phyloP scores from a whole-genome alignment of 2,329 filamentous ascomycete genomes.

The Talaromyces piceae region DNA sequence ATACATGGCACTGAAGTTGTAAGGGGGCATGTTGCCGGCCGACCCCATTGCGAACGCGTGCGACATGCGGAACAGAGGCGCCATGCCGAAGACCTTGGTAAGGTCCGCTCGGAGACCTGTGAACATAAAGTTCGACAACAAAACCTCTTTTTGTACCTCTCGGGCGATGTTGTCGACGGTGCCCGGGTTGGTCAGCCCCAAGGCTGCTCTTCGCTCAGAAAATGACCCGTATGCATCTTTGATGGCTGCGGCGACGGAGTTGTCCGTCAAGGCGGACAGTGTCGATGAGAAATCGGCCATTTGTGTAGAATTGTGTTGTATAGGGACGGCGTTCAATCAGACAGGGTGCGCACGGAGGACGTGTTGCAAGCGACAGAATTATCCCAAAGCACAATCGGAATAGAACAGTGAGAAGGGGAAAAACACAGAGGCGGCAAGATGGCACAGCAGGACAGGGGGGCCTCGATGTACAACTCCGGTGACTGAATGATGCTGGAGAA shows the following conservation, averaged over 20 bases:
- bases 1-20: slow-evolving; percentile 89
- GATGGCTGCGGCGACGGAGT: slow-evolving; percentile 62
- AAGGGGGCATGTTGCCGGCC: slow-evolving; percentile 76
- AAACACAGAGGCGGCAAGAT: neutral
- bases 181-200: slow-evolving; percentile 87
- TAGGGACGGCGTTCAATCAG: neutral
- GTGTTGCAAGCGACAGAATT: neutral
- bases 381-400: neutral
- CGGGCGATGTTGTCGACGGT: slow-evolving; percentile 81
- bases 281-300: slow-evolving; percentile 41
- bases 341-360: neutral
- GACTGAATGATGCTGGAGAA: slow-evolving; percentile 3
- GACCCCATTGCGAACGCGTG: slow-evolving; percentile 92
- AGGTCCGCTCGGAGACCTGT: slow-evolving; percentile 90
- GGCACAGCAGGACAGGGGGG: neutral
- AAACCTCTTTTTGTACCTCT: slow-evolving; percentile 93
- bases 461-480: slow-evolving; percentile 4
- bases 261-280: slow-evolving; percentile 63
- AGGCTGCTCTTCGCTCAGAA: slow-evolving; percentile 74
- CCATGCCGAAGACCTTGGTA: slow-evolving; percentile 91
- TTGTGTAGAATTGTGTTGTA: slow-evolving; percentile 10
- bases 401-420: neutral
- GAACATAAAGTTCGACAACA: slow-evolving; percentile 96
- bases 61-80: slow-evolving; percentile 91
- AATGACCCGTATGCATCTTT: slow-evolving; percentile 75